Conservation (phyloP, 192 early-diverging fungal species). For the Entomortierella beljakovae region DNA sequence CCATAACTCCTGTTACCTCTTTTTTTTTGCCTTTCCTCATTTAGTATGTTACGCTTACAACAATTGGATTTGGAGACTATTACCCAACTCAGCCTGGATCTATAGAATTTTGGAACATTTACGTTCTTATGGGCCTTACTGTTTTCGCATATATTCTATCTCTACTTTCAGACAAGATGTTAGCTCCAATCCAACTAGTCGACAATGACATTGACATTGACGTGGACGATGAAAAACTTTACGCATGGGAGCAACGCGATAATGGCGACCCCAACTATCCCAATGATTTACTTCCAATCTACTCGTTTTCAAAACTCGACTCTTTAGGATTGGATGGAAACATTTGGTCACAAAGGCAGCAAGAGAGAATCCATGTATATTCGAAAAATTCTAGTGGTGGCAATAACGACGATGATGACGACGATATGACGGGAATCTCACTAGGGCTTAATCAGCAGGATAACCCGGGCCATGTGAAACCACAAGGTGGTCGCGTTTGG, state of each 20-base stretch:
- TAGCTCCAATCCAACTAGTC: slow-evolving; percentile 36
- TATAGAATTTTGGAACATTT: slow-evolving; percentile 54
- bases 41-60: slow-evolving; percentile 47
- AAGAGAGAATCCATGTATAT: not conserved
- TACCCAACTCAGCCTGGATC: slow-evolving; percentile 40
- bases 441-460: not conserved
- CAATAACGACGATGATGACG: too few relatives aligned
- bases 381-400: not conserved
- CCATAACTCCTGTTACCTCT: not conserved
- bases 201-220: slow-evolving; percentile 30
- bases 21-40: not conserved
- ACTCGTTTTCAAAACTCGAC: not conserved
- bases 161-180: slow-evolving; percentile 38
- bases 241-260: slow-evolving; percentile 34
- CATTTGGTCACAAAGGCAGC: not conserved
- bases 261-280: not conserved
- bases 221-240: slow-evolving; percentile 17
- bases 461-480: not conserved
- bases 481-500: not conserved
- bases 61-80: slow-evolving; percentile 50
- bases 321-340: not conserved
- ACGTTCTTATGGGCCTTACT: slow-evolving; percentile 44
- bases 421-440: not conserved
- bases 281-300: not conserved
- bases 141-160: slow-evolving; percentile 51